Base-by-base conservation (phyloP, 805 yeast genomes). In the Phaffomyces antillensis region DNA sequence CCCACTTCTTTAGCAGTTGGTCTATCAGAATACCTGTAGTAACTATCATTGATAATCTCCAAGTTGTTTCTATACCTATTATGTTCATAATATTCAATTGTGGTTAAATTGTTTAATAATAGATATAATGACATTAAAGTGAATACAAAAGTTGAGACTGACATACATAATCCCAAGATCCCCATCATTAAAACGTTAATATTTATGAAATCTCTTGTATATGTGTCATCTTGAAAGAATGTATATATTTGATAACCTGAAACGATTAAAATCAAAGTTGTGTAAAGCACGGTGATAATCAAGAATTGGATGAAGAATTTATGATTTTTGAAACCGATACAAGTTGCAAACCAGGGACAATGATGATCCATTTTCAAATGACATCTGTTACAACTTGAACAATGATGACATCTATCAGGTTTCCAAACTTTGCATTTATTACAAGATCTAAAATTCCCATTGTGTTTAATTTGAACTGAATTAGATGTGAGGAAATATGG, bases 321-420 rank as follows among this genome's bases (percentile, higher is more conserved):
- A 52, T 86, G 89, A 63, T 91, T 91, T 26, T 67, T 66, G 63
- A 77, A 83, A 0, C 98, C 98, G 46, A 91, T 76, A 62, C 97
- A 90, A 6, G 79, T 71, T 2, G 95, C 82, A 62, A 89, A 88
- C 98, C 98, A 91, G 0, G 97, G 97, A 50, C 83, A 83, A 64
- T 89, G 96, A 60, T 89, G 97, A 61, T 89, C 97, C 97, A 89
- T 90, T 55, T 77, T 79, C 47, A 90, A 61, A 25, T 86, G 77
- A 62, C 97, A 89, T 30, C 47, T 49, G 18, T 76, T 69, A 59
- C 95, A 87, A 2, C 74, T 67, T 34, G 84, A 83, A 60, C 96
- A 89, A 63, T 89, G 97, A 60, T 89, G 97, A 9, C 82, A 59
- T 43, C 97, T 65, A 55, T 86, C 95, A 0, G 97, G 97, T 60